Evolutionary conservation across 805 yeast species (phyloP).

Genomic region (Candida maesae): DNA sequence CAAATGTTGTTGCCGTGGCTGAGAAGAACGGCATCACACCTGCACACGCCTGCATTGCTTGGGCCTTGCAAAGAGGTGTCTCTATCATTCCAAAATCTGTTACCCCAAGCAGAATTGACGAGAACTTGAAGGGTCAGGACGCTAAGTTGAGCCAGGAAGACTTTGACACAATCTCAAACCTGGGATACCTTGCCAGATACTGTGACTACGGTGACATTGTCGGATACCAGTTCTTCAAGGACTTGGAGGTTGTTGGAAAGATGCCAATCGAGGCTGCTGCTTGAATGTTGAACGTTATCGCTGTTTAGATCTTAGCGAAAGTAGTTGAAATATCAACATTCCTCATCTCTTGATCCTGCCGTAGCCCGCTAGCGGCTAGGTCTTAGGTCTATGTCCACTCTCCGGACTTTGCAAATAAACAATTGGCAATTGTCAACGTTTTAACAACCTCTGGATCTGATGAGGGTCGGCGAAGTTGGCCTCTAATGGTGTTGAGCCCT

Average conservation of each 20-base stretch:
- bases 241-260: conserved; percentile 32
- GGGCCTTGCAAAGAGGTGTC: conserved; percentile 56
- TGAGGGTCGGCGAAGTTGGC: too few relatives aligned
- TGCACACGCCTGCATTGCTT: conserved; percentile 51
- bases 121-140: conserved; percentile 28
- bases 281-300: too few relatives aligned
- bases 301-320: too few relatives aligned
- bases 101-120: conserved; percentile 39
- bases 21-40: conserved; percentile 40
- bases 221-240: conserved; percentile 31
- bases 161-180: conserved; percentile 27
- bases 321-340: too few relatives aligned
- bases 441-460: too few relatives aligned
- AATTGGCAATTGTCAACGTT: too few relatives aligned
- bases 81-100: conserved; percentile 52
- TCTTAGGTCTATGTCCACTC: too few relatives aligned
- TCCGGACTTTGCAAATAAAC: too few relatives aligned
- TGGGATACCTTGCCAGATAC: conserved; percentile 29
- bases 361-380: too few relatives aligned
- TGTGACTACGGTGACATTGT: conserved; percentile 32
- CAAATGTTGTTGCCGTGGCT: conserved; percentile 40
- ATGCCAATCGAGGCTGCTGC: conserved; percentile 11
- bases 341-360: too few relatives aligned
- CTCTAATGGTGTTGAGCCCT: too few relatives aligned
- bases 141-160: conserved; percentile 34